phyloP scores from a whole-genome alignment of 2,329 filamentous ascomycete species.

The Mariannaea sp. region DNA sequence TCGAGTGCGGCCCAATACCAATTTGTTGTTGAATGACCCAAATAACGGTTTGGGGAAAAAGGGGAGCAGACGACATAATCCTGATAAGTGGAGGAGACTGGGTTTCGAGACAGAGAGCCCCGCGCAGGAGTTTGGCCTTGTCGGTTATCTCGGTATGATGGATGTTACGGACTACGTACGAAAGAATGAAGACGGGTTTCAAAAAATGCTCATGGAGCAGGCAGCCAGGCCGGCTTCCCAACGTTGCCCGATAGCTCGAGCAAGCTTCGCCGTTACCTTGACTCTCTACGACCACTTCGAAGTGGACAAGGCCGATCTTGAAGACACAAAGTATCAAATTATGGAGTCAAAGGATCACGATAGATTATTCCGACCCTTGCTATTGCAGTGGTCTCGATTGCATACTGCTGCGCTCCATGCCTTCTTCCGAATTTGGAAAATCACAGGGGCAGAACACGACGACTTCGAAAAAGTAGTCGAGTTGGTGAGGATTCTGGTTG shows the following conservation, averaged over 20 bases:
- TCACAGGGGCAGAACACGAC: constrained; percentile 78
- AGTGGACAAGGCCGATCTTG: constrained; percentile 80
- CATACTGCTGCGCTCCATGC: constrained; percentile 85
- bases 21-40: constrained; percentile 44
- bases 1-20: constrained; percentile 46
- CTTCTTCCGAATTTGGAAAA: constrained; percentile 92
- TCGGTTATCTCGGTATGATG: constrained; percentile 95
- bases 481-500: constrained; percentile 84
- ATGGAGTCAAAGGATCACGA: constrained; percentile 82
- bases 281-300: constrained; percentile 96
- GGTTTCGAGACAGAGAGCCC: constrained; percentile 93
- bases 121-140: constrained; percentile 79
- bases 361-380: constrained; percentile 80
- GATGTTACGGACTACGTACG: constrained; percentile 92
- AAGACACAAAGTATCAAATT: constrained; percentile 77
- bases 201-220: constrained; percentile 91
- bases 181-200: constrained; percentile 89
- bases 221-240: constrained; percentile 71
- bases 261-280: constrained; percentile 83
- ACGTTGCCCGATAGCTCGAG: constrained; percentile 84
- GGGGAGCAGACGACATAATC: constrained; percentile 74
- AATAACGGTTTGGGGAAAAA: constrained; percentile 52
- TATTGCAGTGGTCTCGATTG: constrained; percentile 91
- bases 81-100: constrained; percentile 89
- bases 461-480: constrained; percentile 96